These are phyloP conservation scores for Xylaria sp. DNA, from an alignment of 2,329 filamentous ascomycete genomes.

Conservation along the genomic window DNA sequence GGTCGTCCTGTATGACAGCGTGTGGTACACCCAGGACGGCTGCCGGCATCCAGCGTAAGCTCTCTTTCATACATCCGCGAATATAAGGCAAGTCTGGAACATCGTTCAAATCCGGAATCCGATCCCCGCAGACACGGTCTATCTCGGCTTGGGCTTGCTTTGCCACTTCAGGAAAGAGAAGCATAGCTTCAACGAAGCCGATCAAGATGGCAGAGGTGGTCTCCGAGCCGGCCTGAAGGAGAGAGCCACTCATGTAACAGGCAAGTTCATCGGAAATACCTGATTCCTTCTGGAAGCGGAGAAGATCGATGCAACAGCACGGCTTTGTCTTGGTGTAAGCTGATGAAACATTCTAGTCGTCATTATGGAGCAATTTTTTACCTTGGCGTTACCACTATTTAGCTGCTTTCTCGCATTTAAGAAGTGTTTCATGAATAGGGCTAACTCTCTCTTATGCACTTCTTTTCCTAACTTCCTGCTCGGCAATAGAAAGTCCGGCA, in stretches of 20 bases:
- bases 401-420: neutral
- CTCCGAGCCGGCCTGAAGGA: conserved; percentile 52
- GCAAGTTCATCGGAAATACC: conserved; percentile 36
- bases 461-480: neutral
- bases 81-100: conserved; percentile 58
- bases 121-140: conserved; percentile 56
- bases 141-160: conserved; percentile 48
- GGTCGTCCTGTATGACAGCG: conserved; percentile 50
- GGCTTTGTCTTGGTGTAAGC: neutral
- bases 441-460: neutral
- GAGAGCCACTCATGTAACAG: conserved; percentile 44
- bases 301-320: neutral
- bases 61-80: conserved; percentile 54
- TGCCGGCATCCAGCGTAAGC: conserved; percentile 47
- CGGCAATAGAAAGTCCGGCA: conserved; percentile 2
- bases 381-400: neutral
- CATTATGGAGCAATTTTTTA: neutral
- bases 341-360: too few species aligned
- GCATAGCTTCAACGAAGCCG: conserved; percentile 55
- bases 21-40: conserved; percentile 52
- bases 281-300: neutral
- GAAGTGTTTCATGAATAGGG: conserved; percentile 3
- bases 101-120: conserved; percentile 57
- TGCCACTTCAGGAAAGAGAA: conserved; percentile 52
- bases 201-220: conserved; percentile 53